phyloP scores from a whole-genome alignment of 139 green algal species.

The Micractinium sp. region DNA sequence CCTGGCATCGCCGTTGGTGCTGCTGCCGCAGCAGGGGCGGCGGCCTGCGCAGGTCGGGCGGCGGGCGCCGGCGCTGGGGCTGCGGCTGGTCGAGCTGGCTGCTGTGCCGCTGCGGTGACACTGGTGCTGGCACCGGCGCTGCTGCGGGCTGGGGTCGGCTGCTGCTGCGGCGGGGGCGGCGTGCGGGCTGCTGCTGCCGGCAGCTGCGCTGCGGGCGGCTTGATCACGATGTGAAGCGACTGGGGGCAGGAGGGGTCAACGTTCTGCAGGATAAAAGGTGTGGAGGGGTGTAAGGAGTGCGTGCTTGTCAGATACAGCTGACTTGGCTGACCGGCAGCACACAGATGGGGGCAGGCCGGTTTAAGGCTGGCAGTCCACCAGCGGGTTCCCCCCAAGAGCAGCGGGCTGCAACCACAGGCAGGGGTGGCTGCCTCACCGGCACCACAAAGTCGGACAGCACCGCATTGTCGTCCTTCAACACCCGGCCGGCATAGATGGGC shows the following conservation, averaged over 20 bases:
- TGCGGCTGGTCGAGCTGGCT: neutral
- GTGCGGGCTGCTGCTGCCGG: neutral
- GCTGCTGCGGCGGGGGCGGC: neutral
- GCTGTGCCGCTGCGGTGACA: neutral
- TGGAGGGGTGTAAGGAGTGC: neutral
- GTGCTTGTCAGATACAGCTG: neutral
- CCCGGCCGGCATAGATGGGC: conserved; percentile 73
- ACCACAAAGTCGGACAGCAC: conserved; percentile 33
- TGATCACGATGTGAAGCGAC: conserved; percentile 73
- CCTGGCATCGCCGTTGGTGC: neutral
- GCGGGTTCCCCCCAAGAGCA: no score
- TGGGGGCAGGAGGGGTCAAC: conserved; percentile 36
- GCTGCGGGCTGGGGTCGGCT: neutral
- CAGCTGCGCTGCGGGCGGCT: conserved; percentile 22
- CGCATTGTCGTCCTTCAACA: conserved; percentile 61
- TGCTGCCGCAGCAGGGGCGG: neutral
- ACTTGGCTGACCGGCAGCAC: no score
- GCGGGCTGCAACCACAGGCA: neutral
- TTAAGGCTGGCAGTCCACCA: neutral
- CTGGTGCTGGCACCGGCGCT: conserved; percentile 19
- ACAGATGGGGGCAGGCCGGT: neutral
- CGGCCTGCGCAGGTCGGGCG: neutral
- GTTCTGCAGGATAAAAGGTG: conserved; percentile 30
- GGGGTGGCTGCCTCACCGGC: conserved; percentile 15
- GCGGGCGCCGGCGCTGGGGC: neutral